Conservation (phyloP, 441 rosid species). For the Omphalea diandra region DNA sequence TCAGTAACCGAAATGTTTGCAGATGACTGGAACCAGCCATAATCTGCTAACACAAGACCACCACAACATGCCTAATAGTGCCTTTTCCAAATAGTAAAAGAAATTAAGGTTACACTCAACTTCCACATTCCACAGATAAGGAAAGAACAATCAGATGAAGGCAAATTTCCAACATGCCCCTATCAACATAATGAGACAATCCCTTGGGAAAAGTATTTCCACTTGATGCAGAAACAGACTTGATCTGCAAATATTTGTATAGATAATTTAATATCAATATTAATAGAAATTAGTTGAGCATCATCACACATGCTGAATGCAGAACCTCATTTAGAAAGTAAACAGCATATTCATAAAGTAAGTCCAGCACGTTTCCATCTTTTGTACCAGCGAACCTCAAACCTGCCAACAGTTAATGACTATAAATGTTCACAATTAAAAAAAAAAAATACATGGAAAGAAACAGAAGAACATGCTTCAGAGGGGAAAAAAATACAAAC, state of each 20-base stretch:
- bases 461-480: background rate
- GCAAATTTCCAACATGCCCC: slow-evolving; percentile 92
- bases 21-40: slow-evolving; percentile 99
- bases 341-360: slow-evolving; percentile 78
- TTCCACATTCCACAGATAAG: slow-evolving; percentile 70
- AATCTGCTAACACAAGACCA: slow-evolving; percentile 46
- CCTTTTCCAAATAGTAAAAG: slow-evolving; percentile 7
- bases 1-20: slow-evolving; percentile 76
- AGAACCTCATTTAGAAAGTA: slow-evolving; percentile 89
- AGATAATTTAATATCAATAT: slow-evolving; percentile 23
- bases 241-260: slow-evolving; percentile 59
- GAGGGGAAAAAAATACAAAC: background rate
- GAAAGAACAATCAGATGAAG: slow-evolving; percentile 91
- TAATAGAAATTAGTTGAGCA: slow-evolving; percentile 19
- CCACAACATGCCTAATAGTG: slow-evolving; percentile 20
- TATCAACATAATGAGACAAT: slow-evolving; percentile 74
- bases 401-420: slow-evolving; percentile 49
- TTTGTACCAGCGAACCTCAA: slow-evolving; percentile 93
- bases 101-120: slow-evolving; percentile 20
- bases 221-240: slow-evolving; percentile 62
- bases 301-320: slow-evolving; percentile 24
- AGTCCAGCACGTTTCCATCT: slow-evolving; percentile 85
- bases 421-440: slow-evolving; percentile 5
- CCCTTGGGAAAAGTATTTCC: slow-evolving; percentile 70
- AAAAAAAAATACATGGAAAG: too few relatives aligned